Conservation (phyloP, 371 early-diverging fungal species). For the Chytridium lagenaria region DNA sequence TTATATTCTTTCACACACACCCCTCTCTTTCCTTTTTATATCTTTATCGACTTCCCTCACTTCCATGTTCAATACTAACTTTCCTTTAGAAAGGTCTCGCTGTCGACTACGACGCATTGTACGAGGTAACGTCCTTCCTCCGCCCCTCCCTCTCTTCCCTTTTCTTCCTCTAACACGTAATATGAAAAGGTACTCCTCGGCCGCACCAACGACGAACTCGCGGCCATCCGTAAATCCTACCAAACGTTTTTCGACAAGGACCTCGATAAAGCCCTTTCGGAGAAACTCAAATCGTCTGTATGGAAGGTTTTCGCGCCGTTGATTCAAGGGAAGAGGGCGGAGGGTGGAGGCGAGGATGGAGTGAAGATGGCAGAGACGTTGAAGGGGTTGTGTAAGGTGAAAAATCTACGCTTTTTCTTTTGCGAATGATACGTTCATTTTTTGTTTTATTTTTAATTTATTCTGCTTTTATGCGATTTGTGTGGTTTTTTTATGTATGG, state of each 20-base stretch:
- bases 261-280: background rate
- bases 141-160: no score
- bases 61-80: no score
- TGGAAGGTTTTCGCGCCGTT: background rate
- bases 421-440: no score
- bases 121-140: background rate
- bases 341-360: no score
- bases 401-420: no score
- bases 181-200: background rate
- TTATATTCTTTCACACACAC: no score
- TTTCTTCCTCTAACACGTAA: background rate
- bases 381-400: no score
- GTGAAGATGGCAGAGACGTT: no score
- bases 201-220: background rate
- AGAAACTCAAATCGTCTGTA: background rate
- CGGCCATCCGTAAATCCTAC: background rate
- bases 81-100: slow-evolving; percentile 10
- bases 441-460: no score
- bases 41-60: no score
- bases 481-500: no score
- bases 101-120: slow-evolving; percentile 11
- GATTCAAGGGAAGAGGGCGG: no score
- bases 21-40: background rate
- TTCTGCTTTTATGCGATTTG: background rate
- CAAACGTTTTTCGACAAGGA: slow-evolving; percentile 1